phyloP scores from a whole-genome alignment of 345 rosid genomes.

The Punica granatum region DNA sequence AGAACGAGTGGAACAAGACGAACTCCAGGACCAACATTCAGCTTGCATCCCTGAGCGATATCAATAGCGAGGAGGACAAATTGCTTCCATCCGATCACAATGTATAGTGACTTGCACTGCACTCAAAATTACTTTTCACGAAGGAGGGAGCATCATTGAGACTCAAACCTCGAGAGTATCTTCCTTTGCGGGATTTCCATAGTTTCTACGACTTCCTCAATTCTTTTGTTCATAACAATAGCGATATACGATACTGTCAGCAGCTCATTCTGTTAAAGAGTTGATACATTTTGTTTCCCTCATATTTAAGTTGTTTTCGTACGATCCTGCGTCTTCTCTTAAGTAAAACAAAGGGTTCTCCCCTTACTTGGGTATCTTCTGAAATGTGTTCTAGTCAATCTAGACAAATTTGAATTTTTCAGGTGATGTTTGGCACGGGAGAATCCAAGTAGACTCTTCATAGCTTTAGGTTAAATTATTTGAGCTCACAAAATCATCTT shows the following conservation, averaged over 20 bases:
- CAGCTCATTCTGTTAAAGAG: neutral
- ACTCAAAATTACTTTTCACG: neutral
- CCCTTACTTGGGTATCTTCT: too few relatives aligned
- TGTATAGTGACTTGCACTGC: constrained; percentile 32
- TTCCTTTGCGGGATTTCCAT: neutral
- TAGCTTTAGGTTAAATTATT: too few relatives aligned
- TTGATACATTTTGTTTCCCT: neutral
- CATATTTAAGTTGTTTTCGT: neutral
- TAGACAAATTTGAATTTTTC: too few relatives aligned
- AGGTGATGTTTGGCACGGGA: too few relatives aligned
- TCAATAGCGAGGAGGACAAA: constrained; percentile 44
- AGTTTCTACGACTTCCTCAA: neutral
- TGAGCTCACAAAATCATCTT: too few relatives aligned
- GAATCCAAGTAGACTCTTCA: too few relatives aligned
- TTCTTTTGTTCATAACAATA: neutral
- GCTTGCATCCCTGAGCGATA: constrained; percentile 27
- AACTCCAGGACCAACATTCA: constrained; percentile 46
- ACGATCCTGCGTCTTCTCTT: neutral
- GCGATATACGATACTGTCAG: neutral
- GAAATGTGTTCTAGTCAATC: too few relatives aligned
- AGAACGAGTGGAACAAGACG: constrained; percentile 83
- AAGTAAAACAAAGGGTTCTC: too few relatives aligned
- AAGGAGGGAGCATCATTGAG: neutral
- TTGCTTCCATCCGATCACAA: constrained; percentile 36
- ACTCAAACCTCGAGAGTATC: neutral